These are phyloP conservation scores for Amylostereum areolatum DNA, from an alignment of 1,284 basidiomycete genomes.

Conservation along the genomic window DNA sequence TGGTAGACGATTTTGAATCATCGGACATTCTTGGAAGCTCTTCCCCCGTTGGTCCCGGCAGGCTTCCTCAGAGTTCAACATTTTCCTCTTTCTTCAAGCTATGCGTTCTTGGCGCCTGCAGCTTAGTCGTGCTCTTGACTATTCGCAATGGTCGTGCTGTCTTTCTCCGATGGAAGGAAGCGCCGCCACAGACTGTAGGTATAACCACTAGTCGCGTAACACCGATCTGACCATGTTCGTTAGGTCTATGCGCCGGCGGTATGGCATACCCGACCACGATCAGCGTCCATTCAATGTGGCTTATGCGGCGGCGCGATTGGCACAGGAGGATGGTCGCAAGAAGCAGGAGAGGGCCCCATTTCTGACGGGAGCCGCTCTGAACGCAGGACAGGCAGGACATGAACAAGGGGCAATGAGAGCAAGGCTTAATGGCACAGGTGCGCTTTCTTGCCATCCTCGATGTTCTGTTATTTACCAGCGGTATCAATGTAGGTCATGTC, in stretches of 20 bases:
- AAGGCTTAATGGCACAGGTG: no score
- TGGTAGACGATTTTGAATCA: conserved; percentile 46
- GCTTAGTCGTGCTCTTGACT: neutral
- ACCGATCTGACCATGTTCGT: neutral
- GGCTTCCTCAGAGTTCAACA: conserved; percentile 8
- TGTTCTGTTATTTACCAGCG: no score
- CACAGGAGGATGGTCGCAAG: conserved; percentile 36
- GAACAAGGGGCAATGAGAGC: no score
- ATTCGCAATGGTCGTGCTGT: conserved; percentile 27
- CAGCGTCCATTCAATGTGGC: conserved; percentile 77
- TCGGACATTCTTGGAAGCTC: conserved; percentile 64
- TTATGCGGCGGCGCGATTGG: conserved; percentile 59
- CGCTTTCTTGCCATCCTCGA: no score
- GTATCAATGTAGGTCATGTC: no score
- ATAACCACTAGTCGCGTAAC: no score
- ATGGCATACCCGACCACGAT: conserved; percentile 78
- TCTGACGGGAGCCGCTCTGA: neutral
- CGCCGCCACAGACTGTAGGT: conserved; percentile 19
- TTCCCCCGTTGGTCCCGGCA: conserved; percentile 33
- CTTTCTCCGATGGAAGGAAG: conserved; percentile 18
- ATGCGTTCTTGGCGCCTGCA: conserved; percentile 19
- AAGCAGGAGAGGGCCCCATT: conserved; percentile 3
- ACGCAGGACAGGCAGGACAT: no score
- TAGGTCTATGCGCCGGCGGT: conserved; percentile 58
- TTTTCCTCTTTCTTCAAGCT: conserved; percentile 25